Percentiles rank a stretch among this genome's conserved stretches.
phyloP scores from a whole-genome alignment of 108 stramenopile genomes.

The Epithemia pelagica region DNA sequence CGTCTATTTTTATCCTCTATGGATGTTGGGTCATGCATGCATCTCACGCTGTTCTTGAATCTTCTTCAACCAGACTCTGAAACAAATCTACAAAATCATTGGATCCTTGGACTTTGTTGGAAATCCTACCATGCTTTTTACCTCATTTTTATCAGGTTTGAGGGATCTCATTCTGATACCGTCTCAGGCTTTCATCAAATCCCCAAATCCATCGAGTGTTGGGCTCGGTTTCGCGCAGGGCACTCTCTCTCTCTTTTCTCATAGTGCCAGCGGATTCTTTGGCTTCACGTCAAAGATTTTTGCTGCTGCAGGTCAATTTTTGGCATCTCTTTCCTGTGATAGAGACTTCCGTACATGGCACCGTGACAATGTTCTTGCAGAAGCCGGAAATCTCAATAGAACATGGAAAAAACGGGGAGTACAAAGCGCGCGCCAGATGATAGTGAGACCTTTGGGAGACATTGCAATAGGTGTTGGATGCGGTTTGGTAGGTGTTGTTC shows the following conservation, averaged over 20 bases:
- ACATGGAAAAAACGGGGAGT: conserved; percentile 58
- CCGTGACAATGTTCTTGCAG: conserved; percentile 49
- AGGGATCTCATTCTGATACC: conserved; percentile 90
- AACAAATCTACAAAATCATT: conserved; percentile 92
- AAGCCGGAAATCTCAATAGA: conserved; percentile 56
- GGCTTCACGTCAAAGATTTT: conserved; percentile 76
- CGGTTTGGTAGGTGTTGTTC: conserved; percentile 62
- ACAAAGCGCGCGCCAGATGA: conserved; percentile 37
- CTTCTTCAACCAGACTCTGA: conserved; percentile 47
- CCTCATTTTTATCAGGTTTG: conserved; percentile 80
- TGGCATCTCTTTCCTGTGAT: conserved; percentile 68
- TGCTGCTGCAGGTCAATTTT: conserved; percentile 53
- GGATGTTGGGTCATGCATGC: not conserved
- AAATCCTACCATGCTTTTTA: conserved; percentile 85
- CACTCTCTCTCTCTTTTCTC: conserved; percentile 86
- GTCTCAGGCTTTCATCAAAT: conserved; percentile 65
- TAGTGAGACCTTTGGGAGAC: conserved; percentile 68
- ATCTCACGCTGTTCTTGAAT: conserved; percentile 8
- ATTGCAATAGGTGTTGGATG: conserved; percentile 59
- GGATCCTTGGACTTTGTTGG: conserved; percentile 94
- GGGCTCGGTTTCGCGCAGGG: conserved; percentile 92
- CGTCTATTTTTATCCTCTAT: not conserved
- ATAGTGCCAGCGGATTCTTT: conserved; percentile 87
- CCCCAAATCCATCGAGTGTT: conserved; percentile 79
- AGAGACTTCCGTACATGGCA: conserved; percentile 73